Evolutionary conservation across 1,284 basidiomycete genomes (phyloP), one percentile per base, ranked within the genome.

Genomic region (Austroboletus sp.): DNA sequence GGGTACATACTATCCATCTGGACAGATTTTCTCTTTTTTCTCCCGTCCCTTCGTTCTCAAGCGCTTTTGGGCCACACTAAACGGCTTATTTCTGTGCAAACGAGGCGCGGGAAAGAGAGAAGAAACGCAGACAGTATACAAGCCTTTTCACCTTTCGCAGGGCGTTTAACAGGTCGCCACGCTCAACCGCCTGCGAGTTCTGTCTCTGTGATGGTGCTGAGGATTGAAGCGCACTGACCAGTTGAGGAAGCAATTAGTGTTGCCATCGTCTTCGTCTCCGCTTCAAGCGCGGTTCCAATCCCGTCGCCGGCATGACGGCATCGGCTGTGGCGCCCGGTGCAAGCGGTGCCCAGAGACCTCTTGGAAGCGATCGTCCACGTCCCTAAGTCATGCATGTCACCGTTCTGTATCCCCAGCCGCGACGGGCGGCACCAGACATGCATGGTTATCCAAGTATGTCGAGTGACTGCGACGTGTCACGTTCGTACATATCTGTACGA

Each of bases 61-160:
- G 69, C 70, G 70, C 70, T 65, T 69, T 66, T 62, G 63, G 66
- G 63, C 61, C 72, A 72, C 72, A 72, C 67, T 70, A 73, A 69
- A 66, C 62, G 67, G 74, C 73, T 76, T 74, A 74, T 73, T 72
- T 70, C 66, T 70, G 63, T 58, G 62, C 69, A 66, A 66, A 67
- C 61, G 60, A 66, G 63, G 58, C 61, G 61, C 59, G 61, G 65
- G 63, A 67, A 65, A 58, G 62, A 57, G 61, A 58, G 63, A 60
- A 60, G 57, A 57, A 61, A 57, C 53, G 59, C 58, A 62, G 60
- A 60, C 62, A 57, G 56, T 61, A 63, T 57, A 60, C 60, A 59
- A 64, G 65, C 65, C 64, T 65, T 61, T 65, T 63, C 61, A 64
- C 64, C 66, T 67, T 69, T 62, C 61, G 60, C 57, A 60, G 57